Conservation (phyloP, 257 asterid species). For the Ocimum tenuiflorum region DNA sequence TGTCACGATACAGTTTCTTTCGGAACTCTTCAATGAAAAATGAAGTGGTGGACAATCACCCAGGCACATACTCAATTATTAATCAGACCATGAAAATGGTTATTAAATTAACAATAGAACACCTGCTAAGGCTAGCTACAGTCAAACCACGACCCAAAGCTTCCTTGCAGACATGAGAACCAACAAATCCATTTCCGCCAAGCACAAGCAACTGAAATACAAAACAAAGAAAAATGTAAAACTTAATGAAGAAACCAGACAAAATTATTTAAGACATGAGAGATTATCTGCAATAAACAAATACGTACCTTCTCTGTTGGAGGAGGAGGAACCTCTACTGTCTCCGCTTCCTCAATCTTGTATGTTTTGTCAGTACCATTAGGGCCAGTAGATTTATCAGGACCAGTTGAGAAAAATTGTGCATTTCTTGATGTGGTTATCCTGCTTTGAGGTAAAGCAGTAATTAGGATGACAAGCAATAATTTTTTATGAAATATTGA, state of each 20-base stretch:
- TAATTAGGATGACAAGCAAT: background rate
- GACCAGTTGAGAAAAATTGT: slow-evolving; percentile 51
- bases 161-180: slow-evolving; percentile 90
- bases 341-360: slow-evolving; percentile 83
- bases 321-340: slow-evolving; percentile 68
- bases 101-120: slow-evolving; percentile 8
- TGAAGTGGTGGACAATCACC: too few species aligned
- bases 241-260: slow-evolving; percentile 1
- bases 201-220: slow-evolving; percentile 77
- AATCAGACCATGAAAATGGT: background rate
- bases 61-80: slow-evolving; percentile 2
- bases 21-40: background rate
- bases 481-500: background rate
- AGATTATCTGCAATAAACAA: slow-evolving; percentile 10
- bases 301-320: slow-evolving; percentile 69
- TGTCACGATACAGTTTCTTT: background rate
- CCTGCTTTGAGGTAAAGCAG: slow-evolving; percentile 19
- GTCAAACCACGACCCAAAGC: slow-evolving; percentile 66
- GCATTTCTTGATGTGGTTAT: slow-evolving; percentile 36
- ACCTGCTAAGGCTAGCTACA: slow-evolving; percentile 96
- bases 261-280: background rate
- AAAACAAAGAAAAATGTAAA: background rate
- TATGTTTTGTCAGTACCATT: slow-evolving; percentile 34
- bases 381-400: slow-evolving; percentile 31
- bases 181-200: slow-evolving; percentile 97